phyloP scores from a whole-genome alignment of 768 basidiomycete species.

The Boletus tylopilopsis region DNA sequence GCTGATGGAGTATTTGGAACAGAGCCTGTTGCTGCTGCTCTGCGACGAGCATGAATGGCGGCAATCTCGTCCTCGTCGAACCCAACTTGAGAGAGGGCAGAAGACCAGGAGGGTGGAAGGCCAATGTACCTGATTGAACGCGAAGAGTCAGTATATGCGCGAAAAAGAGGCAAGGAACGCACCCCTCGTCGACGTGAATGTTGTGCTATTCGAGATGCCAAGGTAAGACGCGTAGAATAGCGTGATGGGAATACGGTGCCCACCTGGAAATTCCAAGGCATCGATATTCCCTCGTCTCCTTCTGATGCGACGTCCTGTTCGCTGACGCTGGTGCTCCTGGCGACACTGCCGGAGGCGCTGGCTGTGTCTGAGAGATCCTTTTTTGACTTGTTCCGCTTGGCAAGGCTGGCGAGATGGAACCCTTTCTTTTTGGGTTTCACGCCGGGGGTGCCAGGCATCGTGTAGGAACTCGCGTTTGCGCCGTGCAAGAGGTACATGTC shows the following conservation, averaged over 20 bases:
- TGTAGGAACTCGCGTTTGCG: conserved; percentile 16
- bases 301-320: conserved; percentile 11
- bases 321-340: conserved; percentile 9
- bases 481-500: conserved; percentile 13
- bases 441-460: conserved; percentile 5
- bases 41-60: conserved; percentile 45
- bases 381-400: conserved; percentile 31
- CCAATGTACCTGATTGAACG: conserved; percentile 47
- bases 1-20: conserved; percentile 3
- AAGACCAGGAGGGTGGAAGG: conserved; percentile 71
- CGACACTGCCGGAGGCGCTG: conserved; percentile 13
- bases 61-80: conserved; percentile 69
- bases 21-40: conserved; percentile 13
- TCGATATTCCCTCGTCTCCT: conserved; percentile 61
- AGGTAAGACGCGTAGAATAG: not conserved
- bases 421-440: conserved; percentile 28
- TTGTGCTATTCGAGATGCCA: conserved; percentile 51
- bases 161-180: conserved; percentile 20
- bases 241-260: not conserved
- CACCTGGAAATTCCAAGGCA: conserved; percentile 77
- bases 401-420: conserved; percentile 36
- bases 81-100: conserved; percentile 56
- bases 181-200: conserved; percentile 78
- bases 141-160: not conserved
- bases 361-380: conserved; percentile 26